Evolutionary conservation across 192 early-diverging fungal species (phyloP).

Genomic region (Paraglomus brasilianum): DNA sequence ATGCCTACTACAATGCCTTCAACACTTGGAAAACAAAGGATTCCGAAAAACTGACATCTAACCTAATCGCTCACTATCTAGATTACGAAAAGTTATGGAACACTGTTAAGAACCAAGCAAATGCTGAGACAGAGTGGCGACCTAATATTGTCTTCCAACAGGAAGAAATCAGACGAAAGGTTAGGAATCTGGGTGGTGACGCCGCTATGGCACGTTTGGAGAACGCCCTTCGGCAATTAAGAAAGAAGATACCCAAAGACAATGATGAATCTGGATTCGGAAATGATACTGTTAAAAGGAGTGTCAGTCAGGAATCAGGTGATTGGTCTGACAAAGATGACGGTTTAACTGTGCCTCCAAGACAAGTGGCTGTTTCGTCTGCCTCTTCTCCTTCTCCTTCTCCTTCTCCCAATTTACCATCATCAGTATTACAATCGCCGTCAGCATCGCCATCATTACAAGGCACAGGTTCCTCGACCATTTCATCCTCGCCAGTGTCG

Average conservation of each 20-base stretch:
- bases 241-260: conserved; percentile 17
- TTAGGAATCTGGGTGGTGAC: conserved; percentile 51
- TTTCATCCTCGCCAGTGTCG: conserved; percentile 3
- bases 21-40: conserved; percentile 70
- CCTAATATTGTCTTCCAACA: conserved; percentile 58
- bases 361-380: background rate
- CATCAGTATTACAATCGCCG: background rate
- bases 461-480: background rate
- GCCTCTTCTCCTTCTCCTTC: background rate
- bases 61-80: conserved; percentile 63
- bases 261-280: background rate
- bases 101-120: conserved; percentile 51
- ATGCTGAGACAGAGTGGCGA: conserved; percentile 57
- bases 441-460: background rate
- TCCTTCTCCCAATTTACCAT: background rate
- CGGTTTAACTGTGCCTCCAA: background rate
- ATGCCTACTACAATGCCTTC: conserved; percentile 58
- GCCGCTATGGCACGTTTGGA: conserved; percentile 43
- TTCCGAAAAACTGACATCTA: conserved; percentile 55
- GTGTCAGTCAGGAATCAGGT: background rate
- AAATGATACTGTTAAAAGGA: conserved; percentile 14
- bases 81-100: conserved; percentile 67
- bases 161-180: conserved; percentile 39
- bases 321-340: background rate
- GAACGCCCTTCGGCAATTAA: conserved; percentile 25